Evolutionary conservation across 805 yeast species (phyloP).

Genomic region (Wickerhamomyces rabaulensis): DNA sequence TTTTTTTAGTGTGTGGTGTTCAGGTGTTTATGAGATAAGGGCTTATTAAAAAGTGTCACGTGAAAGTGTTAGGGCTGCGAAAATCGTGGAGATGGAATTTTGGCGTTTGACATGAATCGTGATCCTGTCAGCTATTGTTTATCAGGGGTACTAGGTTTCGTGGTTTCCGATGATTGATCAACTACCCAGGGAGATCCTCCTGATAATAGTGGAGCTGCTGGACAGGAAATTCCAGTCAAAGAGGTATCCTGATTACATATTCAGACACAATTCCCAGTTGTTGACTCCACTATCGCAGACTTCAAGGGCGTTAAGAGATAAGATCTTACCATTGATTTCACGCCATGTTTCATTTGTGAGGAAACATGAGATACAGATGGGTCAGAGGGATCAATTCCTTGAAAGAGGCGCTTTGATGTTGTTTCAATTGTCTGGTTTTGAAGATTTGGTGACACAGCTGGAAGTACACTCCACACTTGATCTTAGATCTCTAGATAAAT

Average conservation of each 20-base stretch:
- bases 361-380: slow-evolving; percentile 6
- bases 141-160: background rate
- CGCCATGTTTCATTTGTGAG: slow-evolving; percentile 11
- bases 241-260: slow-evolving; percentile 11
- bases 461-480: background rate
- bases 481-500: background rate
- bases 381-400: background rate
- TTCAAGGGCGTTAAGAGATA: slow-evolving; percentile 7
- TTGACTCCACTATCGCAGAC: slow-evolving; percentile 8
- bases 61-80: background rate
- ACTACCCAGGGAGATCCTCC: slow-evolving; percentile 11
- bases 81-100: too few relatives aligned
- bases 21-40: background rate
- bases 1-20: slow-evolving; percentile 1
- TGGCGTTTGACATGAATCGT: background rate
- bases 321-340: slow-evolving; percentile 4
- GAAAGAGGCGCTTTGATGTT: background rate
- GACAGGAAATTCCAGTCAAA: background rate
- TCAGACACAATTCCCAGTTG: slow-evolving; percentile 2
- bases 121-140: background rate
- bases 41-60: slow-evolving; percentile 3
- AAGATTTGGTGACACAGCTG: slow-evolving; percentile 2
- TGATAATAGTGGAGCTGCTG: background rate
- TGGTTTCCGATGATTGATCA: slow-evolving; percentile 2
- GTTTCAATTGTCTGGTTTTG: background rate